A percentile compares a stretch with the other conserved stretches of the same genome.
These are phyloP conservation scores for Penicillium nucicola DNA, from an alignment of 495 filamentous ascomycete genomes.

Conservation along the genomic window DNA sequence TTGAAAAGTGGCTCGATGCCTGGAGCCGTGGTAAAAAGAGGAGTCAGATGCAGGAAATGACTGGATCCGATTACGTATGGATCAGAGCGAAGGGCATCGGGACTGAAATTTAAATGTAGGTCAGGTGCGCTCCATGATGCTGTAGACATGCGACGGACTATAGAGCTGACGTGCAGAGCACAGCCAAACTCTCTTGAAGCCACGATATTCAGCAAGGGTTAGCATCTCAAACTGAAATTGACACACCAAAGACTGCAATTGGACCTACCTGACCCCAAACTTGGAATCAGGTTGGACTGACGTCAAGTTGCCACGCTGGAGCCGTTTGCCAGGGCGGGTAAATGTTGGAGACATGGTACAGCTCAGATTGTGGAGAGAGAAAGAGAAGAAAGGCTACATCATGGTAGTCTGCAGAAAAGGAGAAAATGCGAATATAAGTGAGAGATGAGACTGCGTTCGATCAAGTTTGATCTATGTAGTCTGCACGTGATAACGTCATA, in stretches of 20 bases:
- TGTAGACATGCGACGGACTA: no score
- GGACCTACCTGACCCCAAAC: background rate
- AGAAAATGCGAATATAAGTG: background rate
- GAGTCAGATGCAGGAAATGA: no score
- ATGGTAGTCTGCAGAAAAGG: background rate
- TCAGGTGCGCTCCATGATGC: no score
- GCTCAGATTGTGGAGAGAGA: slow-evolving; percentile 1
- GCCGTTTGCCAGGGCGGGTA: background rate
- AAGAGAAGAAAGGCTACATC: slow-evolving; percentile 1
- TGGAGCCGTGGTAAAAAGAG: background rate
- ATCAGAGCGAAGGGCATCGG: no score
- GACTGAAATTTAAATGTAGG: no score
- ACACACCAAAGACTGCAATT: background rate
- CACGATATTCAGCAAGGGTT: background rate
- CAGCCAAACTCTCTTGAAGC: background rate
- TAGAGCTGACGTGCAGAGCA: no score
- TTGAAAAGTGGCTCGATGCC: background rate
- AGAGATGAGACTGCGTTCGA: background rate
- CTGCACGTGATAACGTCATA: slow-evolving; percentile 15
- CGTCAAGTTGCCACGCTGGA: slow-evolving; percentile 27
- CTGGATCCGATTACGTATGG: no score
- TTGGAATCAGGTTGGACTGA: slow-evolving; percentile 14
- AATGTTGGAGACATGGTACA: slow-evolving; percentile 3
- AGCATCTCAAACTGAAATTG: background rate
- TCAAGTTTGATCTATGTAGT: background rate